Base-by-base conservation (phyloP, 495 filamentous ascomycete species). In the Jackrogersella multiformis region DNA sequence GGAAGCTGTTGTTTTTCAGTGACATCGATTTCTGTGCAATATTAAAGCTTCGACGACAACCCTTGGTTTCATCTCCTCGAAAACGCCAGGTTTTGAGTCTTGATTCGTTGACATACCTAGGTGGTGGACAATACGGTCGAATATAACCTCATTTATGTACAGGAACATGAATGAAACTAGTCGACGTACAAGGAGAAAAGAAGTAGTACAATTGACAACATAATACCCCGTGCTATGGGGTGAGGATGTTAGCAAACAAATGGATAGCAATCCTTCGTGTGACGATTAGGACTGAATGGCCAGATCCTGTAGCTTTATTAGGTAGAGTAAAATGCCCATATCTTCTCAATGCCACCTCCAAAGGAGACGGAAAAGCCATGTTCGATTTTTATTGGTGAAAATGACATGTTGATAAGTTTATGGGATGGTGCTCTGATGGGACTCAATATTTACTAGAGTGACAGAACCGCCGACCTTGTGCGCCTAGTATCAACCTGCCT, bases 351-450 rank as follows among this genome's bases (percentile, higher is more conserved):
- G 58, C 4, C 26, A 32, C 20, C 20, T 16, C 48, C 26, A 34
- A 28, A 15, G 21, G 23, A 4, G n/a, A n/a, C n/a, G 7, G 12
- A 2, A 41, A 13, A n/a, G 28, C 5, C 30, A 46, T 30, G 13
- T 58, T 58, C 58, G 49, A 20, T n/a, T 65, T 5, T 66, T 16
- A 60, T 69, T 32, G 61, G 61, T 12, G 66, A 69, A 53, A 30
- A 30, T 65, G 35, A 16, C 64, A 56, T 28, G 46, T 54, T 23
- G 34, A 64, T 24, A 28, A 21, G 44, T 4, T 64, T 12, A 59
- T 64, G 44, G 64, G n/a, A 55, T 16, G 61, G 45, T 20, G 59
- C 26, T 39, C 20, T 39, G 16, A 46, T 46, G 48, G 38, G 21
- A 66, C 30, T 55, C 16, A 48, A 48, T 12, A 51, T 18, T 35